A percentile compares a stretch with the other conserved stretches of the same genome.
Conservation (phyloP, 495 filamentous ascomycete genomes). For the Penicillium malachiteum region DNA sequence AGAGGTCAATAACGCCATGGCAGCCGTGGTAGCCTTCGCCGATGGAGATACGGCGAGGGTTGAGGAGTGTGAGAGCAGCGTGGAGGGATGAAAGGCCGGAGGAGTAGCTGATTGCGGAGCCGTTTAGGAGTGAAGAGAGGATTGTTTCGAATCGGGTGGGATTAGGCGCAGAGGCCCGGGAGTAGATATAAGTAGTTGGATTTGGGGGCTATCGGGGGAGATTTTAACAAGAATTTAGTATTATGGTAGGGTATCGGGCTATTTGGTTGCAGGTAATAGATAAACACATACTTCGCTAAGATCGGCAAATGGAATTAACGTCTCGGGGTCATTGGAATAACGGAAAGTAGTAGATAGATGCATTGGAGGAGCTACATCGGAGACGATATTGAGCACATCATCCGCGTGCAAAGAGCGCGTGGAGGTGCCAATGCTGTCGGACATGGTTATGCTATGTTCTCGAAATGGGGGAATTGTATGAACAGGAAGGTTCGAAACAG, state of each 20-base stretch:
- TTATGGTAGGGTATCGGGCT: too few relatives aligned
- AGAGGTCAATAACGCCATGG: constrained; percentile 74
- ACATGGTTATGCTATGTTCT: constrained; percentile 32
- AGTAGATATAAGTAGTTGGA: constrained; percentile 62
- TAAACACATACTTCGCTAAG: constrained; percentile 27
- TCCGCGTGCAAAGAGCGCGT: constrained; percentile 87
- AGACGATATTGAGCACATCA: constrained; percentile 66
- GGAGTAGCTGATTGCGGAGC: constrained; percentile 69
- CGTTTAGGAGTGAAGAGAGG: constrained; percentile 69
- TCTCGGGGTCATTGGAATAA: constrained; percentile 66
- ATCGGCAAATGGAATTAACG: constrained; percentile 51
- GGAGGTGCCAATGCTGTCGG: constrained; percentile 38
- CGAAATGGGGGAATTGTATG: constrained; percentile 21
- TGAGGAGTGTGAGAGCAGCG: constrained; percentile 71
- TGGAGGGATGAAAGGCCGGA: constrained; percentile 88
- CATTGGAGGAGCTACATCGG: constrained; percentile 80
- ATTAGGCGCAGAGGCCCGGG: constrained; percentile 71
- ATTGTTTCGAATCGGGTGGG: constrained; percentile 80
- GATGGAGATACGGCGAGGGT: constrained; percentile 76
- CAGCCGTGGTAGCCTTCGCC: constrained; percentile 89
- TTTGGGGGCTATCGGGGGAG: not conserved
- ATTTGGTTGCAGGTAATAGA: not conserved
- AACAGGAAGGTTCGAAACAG: constrained; percentile 12
- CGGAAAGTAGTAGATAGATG: constrained; percentile 88
- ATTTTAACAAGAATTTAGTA: too few relatives aligned